Conservation (phyloP, 495 filamentous ascomycete genomes). For the Hyaloscypha hepaticicola region DNA sequence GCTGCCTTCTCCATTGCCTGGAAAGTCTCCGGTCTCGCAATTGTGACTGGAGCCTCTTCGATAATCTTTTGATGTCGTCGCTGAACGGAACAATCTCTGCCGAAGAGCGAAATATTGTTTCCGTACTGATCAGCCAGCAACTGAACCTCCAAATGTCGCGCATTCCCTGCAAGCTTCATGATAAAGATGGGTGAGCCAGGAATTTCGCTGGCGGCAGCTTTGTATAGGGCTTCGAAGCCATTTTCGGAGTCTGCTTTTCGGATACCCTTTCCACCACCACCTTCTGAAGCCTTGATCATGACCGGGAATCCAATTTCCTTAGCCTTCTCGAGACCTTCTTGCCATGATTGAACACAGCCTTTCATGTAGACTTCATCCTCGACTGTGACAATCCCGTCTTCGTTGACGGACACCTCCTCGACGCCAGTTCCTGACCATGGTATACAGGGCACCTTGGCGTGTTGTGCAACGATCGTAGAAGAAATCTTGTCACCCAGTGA, state of each 20-base stretch:
- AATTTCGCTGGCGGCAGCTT: conserved; percentile 94
- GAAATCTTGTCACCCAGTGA: conserved; percentile 99
- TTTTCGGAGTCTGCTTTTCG: conserved; percentile 89
- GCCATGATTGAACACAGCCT: conserved; percentile 82
- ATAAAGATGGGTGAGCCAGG: conserved; percentile 99
- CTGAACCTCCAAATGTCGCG: conserved; percentile 96
- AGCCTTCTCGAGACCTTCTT: conserved; percentile 87
- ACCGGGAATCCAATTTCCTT: conserved; percentile 94
- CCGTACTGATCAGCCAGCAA: conserved; percentile 97
- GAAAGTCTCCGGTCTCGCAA: conserved; percentile 87
- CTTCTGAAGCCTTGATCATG: conserved; percentile 99
- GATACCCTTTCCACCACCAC: conserved; percentile 99
- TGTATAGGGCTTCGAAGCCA: conserved; percentile 81
- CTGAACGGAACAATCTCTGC: conserved; percentile 98
- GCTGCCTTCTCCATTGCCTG: conserved; percentile 95
- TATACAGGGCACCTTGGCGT: conserved; percentile 95
- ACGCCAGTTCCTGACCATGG: conserved; percentile 97
- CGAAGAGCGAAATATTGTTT: conserved; percentile 98
- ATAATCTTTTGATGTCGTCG: conserved; percentile 99
- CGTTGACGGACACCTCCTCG: conserved; percentile 72
- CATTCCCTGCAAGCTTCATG: conserved; percentile 98
- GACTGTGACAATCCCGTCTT: conserved; percentile 88
- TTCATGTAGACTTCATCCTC: conserved; percentile 81
- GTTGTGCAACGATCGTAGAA: conserved; percentile 98
- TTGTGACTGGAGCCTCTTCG: conserved; percentile 96